phyloP scores from a whole-genome alignment of 2,329 filamentous ascomycete species.

The Fusarium haematococcum region DNA sequence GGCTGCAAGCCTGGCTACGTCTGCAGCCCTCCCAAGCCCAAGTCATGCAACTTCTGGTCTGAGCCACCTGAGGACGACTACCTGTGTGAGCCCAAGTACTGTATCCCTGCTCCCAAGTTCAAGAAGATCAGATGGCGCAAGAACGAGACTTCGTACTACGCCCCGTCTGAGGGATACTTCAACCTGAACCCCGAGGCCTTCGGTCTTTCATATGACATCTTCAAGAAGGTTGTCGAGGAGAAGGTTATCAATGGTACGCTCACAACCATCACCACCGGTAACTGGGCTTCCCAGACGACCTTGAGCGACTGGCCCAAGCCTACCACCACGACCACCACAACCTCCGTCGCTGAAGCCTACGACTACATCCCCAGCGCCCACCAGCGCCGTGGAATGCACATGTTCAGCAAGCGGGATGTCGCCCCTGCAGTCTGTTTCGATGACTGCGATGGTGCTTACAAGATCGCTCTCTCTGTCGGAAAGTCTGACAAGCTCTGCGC shows the following conservation, averaged over 20 bases:
- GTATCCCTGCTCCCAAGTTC: slow-evolving; percentile 56
- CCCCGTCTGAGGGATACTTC: slow-evolving; percentile 67
- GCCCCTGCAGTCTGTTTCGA: slow-evolving; percentile 64
- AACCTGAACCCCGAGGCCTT: slow-evolving; percentile 72
- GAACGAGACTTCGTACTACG: slow-evolving; percentile 63
- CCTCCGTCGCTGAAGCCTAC: slow-evolving; percentile 21
- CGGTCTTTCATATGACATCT: slow-evolving; percentile 73
- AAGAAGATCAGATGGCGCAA: slow-evolving; percentile 55
- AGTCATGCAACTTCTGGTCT: slow-evolving; percentile 63
- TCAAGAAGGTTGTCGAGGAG: slow-evolving; percentile 58
- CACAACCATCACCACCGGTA: slow-evolving; percentile 64
- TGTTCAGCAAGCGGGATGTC: slow-evolving; percentile 54
- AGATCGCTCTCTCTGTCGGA: slow-evolving; percentile 61
- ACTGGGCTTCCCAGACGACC: slow-evolving; percentile 65
- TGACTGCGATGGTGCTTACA: slow-evolving; percentile 62
- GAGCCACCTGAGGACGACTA: slow-evolving; percentile 59
- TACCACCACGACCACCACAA: slow-evolving; percentile 11
- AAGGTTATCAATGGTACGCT: slow-evolving; percentile 51
- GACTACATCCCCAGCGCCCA: slow-evolving; percentile 17
- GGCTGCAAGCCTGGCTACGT: slow-evolving; percentile 66
- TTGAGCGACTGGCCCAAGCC: slow-evolving; percentile 51
- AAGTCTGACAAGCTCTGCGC: slow-evolving; percentile 61
- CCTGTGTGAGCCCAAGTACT: slow-evolving; percentile 59
- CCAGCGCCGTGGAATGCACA: slow-evolving; percentile 35
- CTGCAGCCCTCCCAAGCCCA: slow-evolving; percentile 64